Evolutionary conservation across 257 asterid genomes (phyloP), one percentile per base, ranked within the genome.

Genomic region (Capsicum pubescens): DNA sequence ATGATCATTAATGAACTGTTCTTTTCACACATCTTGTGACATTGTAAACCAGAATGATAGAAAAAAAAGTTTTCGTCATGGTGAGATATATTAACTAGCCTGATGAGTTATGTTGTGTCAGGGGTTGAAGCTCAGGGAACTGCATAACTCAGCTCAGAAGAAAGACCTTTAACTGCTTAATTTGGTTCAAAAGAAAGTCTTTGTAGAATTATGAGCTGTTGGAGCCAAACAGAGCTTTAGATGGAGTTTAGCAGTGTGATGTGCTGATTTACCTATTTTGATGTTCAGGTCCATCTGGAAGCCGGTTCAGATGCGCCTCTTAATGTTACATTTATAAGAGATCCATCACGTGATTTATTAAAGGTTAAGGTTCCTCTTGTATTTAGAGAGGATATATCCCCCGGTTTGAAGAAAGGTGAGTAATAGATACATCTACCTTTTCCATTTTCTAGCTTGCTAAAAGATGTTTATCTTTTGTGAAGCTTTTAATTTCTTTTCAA

Each of bases 381-480:
- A 7, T 94, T 88, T 86, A 97, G 98, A 84, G 99, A 95, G 8
- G 99, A 95, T 88, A 91, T 94, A 64, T 94, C 98, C 72, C 99
- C 97, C 57, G 99, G 99, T 39, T 84, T 95, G 87, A 91, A 90
- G 84, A 89, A 95, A 92, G 99, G 90, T 90, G 89, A 88, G 81
- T 84, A 86, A 86, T 15, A 67, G 83, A 81, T 84, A n/a, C 64
- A 59, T 70, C 56, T 77, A 15, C 7, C 14, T 13, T n/a, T 69
- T 69, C 78, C 32, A 26, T 2, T 69, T 80, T 60, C 32, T 80
- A 35, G 13, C 70, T 64, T 58, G 74, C 83, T 80, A 19, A 35
- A 67, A 80, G 5, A 26, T 32, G 15, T 58, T 82, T 6, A 11
- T 36, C 21, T 13, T 26, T 68, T 69, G 58, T 36, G 21, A 58